Base-by-base conservation (phyloP, 1,284 basidiomycete species). In the Cryptococcus jaspeensis region DNA sequence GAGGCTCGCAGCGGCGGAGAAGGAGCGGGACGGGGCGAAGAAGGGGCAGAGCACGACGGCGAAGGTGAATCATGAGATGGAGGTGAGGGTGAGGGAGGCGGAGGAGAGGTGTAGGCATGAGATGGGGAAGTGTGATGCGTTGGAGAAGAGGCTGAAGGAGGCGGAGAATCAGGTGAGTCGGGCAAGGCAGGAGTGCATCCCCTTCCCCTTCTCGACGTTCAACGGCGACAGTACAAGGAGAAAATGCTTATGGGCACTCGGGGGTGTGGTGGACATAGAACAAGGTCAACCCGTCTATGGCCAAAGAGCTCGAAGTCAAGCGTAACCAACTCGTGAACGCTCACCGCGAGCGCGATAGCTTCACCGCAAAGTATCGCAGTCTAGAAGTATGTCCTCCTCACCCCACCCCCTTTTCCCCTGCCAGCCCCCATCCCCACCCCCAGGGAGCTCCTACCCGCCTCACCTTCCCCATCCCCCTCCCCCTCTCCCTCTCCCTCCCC, bases 11-110 rank as follows among this genome's bases (percentile, higher is more conserved):
- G 47, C 51, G 8, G 50, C 58, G 5, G 60, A 67, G 23, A 25
- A n/a, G 0, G 50, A 58, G 42, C 46, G 36, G 0, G 28, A 58
- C 5, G 45, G 56, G 1, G 58, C 62, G 1, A 61, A 38, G 6
- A 63, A 54, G 25, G 50, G 61, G 9, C 64, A 63, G 43, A 64
- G 66, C n/a, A 11, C 37, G 1, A 20, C 58, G 25, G 59, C 58
- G 0, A 67, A 55, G 47, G 52, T 59, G 39, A 55, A 57, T 25
- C 36, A 62, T n/a, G 58, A 53, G 2, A 16, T 52, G 12, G 59
- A 62, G 9, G 18, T 25, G 15, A 52, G 53, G 42, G 23, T 61
- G 0, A 43, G 32, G 16, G 39, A 36, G 1, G 20, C 63, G 12
- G 50, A 56, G 39, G 37, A n/a, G 7, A 51, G 40, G 18, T 16